Evolutionary conservation across 768 basidiomycete species (phyloP), one percentile per base, ranked within the genome.

Genomic region (Amylocystis lapponica): DNA sequence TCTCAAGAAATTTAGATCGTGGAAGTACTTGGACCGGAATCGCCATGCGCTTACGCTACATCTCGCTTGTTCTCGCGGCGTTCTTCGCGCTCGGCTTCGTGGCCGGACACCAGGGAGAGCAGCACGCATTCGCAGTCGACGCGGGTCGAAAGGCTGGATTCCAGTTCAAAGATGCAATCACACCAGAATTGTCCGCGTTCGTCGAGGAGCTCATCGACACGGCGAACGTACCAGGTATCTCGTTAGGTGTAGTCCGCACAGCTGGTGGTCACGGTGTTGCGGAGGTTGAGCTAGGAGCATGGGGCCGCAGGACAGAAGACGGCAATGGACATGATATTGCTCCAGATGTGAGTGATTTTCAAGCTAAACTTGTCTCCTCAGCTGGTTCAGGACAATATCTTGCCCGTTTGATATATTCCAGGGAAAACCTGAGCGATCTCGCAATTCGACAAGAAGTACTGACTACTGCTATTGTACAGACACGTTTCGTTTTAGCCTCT

Each of bases 401-500:
- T n/a, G n/a, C n/a, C n/a, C n/a, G n/a, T n/a, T n/a, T n/a, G n/a
- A n/a, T n/a, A n/a, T n/a, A n/a, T n/a, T n/a, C n/a, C n/a, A n/a
- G n/a, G n/a, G n/a, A n/a, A n/a, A n/a, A 30, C n/a, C n/a, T 9
- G 9, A 30, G 9, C 29, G n/a, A 30, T n/a, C 9, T 39, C 39
- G 10, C 26, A 27, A n/a, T n/a, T n/a, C n/a, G n/a, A n/a, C n/a
- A n/a, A n/a, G 39, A 8, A 5, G 23, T 34, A 12, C 16, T 9
- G 7, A 7, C 14, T 16, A 39, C 29, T 12, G 11, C 8, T 39
- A 13, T 13, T 39, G 27, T 11, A 16, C 16, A 30, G 20, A 3
- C 38, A 66, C 63, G 61, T 63, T 0, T 39, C 61, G 4, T 66
- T 63, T 39, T 65, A 7, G 63, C 48, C 8, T 63, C 63, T 3